Base-by-base conservation (phyloP, 2,329 filamentous ascomycete species). In the Dactylonectria estremocensis region DNA sequence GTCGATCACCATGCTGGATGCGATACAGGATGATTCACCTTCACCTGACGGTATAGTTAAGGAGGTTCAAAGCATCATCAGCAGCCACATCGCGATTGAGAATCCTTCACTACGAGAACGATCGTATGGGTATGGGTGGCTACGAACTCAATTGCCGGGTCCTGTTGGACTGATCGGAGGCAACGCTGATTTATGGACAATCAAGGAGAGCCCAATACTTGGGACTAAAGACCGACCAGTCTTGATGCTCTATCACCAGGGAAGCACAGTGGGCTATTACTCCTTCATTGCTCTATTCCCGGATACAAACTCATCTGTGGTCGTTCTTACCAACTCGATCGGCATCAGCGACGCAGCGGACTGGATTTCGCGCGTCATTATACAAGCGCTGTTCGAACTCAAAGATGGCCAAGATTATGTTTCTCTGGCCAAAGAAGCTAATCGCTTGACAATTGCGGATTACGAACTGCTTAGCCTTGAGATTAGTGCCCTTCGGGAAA, bases 261-360 rank as follows among this genome's bases (percentile, higher is more conserved):
- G 67, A 10, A 46, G 22, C 10, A 31, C 35, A 10, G 35, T 45
- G 3, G 64, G 67, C 10, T 52, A 52, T 13, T 40, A 46, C 40
- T 59, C 64, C 2, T 52, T 35, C n/a, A 18, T 72, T 31, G 55
- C 48, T 16, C 35, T 71, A 14, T 59, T 72, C 28, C 70, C 70
- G 3, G 70, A 66, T 16, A 56, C 55, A 2, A 13, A 68, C 31
- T 63, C 57, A 6, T 64, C 66, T 16, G 54, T 72, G 2, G 49
- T 72, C 1, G 65, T 69, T 10, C 48, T 72, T 13, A 62, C 57
- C 31, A 71, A 69, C 24, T 61, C 61, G 6, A 56, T 55, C 14
- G 50, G 48, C 3, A 48, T 66, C 2, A 67, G 43, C 37, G 70
- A 72, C 52, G 61, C 66, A 10, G 43, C 66, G 6, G 69, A 70